phyloP scores from a whole-genome alignment of 495 filamentous ascomycete genomes.

The Trichoderma parareesei region DNA sequence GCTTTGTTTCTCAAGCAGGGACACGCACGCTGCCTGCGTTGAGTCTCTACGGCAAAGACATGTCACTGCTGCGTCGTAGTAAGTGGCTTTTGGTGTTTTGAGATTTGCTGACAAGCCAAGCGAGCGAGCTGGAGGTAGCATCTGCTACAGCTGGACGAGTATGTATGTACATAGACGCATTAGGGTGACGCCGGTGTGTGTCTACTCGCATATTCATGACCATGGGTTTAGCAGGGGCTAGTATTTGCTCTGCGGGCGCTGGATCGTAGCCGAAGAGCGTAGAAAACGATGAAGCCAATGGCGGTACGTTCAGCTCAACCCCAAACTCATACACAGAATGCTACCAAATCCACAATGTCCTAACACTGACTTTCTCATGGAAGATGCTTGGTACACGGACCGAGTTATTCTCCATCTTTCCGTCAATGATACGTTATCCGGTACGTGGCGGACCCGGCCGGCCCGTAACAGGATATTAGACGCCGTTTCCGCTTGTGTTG shows the following conservation, averaged over 20 bases:
- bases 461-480: neutral
- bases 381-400: neutral
- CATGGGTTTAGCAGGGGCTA: neutral
- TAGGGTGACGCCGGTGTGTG: neutral
- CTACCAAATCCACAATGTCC: too few species aligned
- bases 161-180: neutral
- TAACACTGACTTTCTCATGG: too few species aligned
- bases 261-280: neutral
- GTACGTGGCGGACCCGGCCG: neutral
- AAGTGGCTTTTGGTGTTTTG: neutral
- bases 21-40: too few species aligned
- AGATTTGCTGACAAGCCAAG: neutral
- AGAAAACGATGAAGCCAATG: neutral
- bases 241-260: neutral
- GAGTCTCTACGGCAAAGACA: too few species aligned
- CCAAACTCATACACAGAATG: too few species aligned
- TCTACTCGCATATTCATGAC: neutral
- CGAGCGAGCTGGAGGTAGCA: neutral
- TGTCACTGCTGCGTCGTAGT: too few species aligned
- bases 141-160: neutral
- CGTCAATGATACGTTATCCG: neutral
- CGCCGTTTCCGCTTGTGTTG: neutral
- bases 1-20: too few species aligned
- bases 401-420: neutral
- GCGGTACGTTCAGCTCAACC: too few species aligned